Base-by-base conservation (phyloP, 2,329 filamentous ascomycete species). In the Ophiosphaerella herpotricha region DNA sequence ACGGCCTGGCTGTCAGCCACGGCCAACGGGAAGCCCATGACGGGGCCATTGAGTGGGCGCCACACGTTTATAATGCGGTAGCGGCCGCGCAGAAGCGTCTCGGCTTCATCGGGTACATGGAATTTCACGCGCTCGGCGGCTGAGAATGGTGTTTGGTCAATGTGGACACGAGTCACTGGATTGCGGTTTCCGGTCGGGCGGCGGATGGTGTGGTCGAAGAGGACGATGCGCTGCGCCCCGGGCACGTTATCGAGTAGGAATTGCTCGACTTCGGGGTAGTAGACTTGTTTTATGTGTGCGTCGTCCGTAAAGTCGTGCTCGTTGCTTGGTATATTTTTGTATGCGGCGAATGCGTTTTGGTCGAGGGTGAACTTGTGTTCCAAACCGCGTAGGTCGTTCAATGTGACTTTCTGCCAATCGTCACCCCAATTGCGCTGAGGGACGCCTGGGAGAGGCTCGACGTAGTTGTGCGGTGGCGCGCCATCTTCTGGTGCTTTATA, bases 141-240 rank as follows among this genome's bases (percentile, higher is more conserved):
- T 0, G 88, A 87, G 13, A 72, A 72, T 6, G 82, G 74, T 0
- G 90, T 94, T 74, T 96, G 91, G 71, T 96, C 91, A 55, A 96
- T 88, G 73, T 96, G 91, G 0, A 89, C 89, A 35, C 82, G 74
- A 11, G 79, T 83, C 0, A 95, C 90, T 2, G 91, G 90, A 1
- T 76, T 78, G 40, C 91, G 83, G n/a, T 73, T 71, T 0, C 88
- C 82, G 45, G 77, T 73, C 0, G 85, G 81, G 36, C 88, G 83
- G n/a, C 91, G 87, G 70, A 96, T 84, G 7, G 91, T 96, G 77
- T 96, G 89, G 78, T 96, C 91, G 75, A 96, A 96, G 67, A 96
- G 77, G 60, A 90, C 77, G 26, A 96, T 78, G 4, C 81, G 80
- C 48, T 82, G 80, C 23, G 83, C 81, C 45, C 87, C 89, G 0